Evolutionary conservation across 805 yeast species (phyloP).

Genomic region (Yarrowia sp.): DNA sequence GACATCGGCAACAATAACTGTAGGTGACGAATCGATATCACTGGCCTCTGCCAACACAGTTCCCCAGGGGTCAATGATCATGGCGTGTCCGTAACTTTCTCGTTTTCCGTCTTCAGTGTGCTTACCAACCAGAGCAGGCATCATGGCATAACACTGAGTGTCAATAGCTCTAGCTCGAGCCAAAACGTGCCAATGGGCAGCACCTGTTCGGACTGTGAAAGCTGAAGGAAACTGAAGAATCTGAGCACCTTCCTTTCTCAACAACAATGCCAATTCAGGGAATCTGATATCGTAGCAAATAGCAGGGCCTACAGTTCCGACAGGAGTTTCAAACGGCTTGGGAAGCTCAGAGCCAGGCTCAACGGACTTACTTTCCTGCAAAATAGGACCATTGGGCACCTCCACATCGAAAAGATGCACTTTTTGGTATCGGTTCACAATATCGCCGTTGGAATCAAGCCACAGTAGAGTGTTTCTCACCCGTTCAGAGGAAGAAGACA

Average conservation of each 20-base stretch:
- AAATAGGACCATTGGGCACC: constrained; percentile 72
- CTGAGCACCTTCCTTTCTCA: constrained; percentile 75
- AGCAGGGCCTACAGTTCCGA: constrained; percentile 55
- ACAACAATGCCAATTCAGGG: constrained; percentile 75
- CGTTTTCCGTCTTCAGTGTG: constrained; percentile 68
- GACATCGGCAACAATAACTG: constrained; percentile 67
- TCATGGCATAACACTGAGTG: constrained; percentile 81
- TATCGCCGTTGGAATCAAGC: constrained; percentile 68
- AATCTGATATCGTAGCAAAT: constrained; percentile 85
- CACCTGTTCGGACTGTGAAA: constrained; percentile 89
- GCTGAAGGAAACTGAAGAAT: constrained; percentile 88
- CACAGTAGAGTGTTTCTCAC: constrained; percentile 78
- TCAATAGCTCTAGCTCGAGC: constrained; percentile 89
- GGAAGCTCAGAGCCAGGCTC: constrained; percentile 72
- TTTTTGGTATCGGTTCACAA: constrained; percentile 77
- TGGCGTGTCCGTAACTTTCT: constrained; percentile 83
- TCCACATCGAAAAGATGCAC: constrained; percentile 90
- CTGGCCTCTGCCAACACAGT: constrained; percentile 66
- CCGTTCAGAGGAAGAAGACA: constrained; percentile 55
- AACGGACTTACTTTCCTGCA: constrained; percentile 79
- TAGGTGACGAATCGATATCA: constrained; percentile 67
- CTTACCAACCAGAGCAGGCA: constrained; percentile 87
- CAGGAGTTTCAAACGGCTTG: constrained; percentile 63
- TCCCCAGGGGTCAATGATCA: constrained; percentile 95
- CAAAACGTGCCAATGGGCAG: constrained; percentile 84